A percentile compares a stretch with the other conserved stretches of the same genome.
These are phyloP conservation scores for Gilbertella persicaria DNA, from an alignment of 371 early-diverging fungal species.

Conservation along the genomic window DNA sequence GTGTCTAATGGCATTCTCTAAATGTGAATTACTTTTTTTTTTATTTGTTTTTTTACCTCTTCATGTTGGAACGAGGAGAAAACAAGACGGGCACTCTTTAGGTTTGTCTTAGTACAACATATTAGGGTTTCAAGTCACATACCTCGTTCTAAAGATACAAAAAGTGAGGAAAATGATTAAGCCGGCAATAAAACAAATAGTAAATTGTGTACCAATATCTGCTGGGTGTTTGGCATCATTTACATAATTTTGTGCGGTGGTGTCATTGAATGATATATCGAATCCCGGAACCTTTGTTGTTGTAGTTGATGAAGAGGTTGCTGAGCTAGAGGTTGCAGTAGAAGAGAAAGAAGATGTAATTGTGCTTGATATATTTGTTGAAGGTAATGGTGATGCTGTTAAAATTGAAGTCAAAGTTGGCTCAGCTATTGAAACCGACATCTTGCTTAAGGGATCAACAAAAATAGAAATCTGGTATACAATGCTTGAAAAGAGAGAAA, in stretches of 20 bases:
- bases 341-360: no score
- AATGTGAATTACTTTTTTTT: not conserved
- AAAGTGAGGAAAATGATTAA: conserved; percentile 49
- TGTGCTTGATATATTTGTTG: no score
- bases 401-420: no score
- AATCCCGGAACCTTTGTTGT: no score
- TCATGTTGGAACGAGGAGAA: conserved; percentile 60
- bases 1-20: conserved; percentile 40
- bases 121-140: not conserved
- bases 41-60: conserved; percentile 34
- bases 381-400: no score
- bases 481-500: no score
- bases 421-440: no score
- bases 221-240: conserved; percentile 5
- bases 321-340: no score
- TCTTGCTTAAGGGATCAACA: no score
- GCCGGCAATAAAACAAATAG: conserved; percentile 45
- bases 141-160: conserved; percentile 56
- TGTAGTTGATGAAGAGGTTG: no score
- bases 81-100: conserved; percentile 51
- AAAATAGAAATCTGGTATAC: no score
- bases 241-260: not conserved
- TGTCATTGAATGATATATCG: no score
- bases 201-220: conserved; percentile 35
- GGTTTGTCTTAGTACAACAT: not conserved